Base-by-base conservation (phyloP, 208 protist species). In the Lotmaria passim region DNA sequence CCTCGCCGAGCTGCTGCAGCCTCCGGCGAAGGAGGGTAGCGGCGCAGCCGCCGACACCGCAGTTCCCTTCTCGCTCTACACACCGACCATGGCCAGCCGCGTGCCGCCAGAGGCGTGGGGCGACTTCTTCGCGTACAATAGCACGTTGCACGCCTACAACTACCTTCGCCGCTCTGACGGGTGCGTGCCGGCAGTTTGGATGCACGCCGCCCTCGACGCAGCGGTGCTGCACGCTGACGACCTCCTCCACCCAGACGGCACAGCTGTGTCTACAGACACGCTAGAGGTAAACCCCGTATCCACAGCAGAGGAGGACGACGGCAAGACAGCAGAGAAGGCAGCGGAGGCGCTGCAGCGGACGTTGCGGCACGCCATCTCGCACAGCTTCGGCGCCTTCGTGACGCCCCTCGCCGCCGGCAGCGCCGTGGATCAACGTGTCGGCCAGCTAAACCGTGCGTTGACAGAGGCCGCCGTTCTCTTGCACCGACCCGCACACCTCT, bases 61-160 rank as follows among this genome's bases (percentile, higher is more conserved):
- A 4, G 34, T 66, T 6, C 68, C 74, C 15, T 60, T 78, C 53
- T 73, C 73, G 8, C 53, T 73, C 33, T 68, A 28, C 44, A 58
- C 44, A 28, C 51, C 66, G 12, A 52, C 10, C 31, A 72, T 59
- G 58, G 59, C 5, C 33, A 23, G 41, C 8, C 66, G 51, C 10
- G 69, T 53, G 26, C 41, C 62, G n/a, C 44, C 77, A 28, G 52
- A 55, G 14, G 63, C 46, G 28, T 65, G 62, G 64, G 56, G 65
- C 19, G 26, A 38, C n/a, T 91, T 79, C 69, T 94, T 84, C 59
- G 61, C 55, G 26, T 50, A 83, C 70, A 92, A 91, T 77, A 83
- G 85, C n/a, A 86, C 81, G 11, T 70, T 90, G 51, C 86, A 92
- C 68, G 89, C 78, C 8, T 90, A 88, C 63, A 89, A 89, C 78